A percentile compares a stretch with the other conserved stretches of the same genome.
phyloP scores from a whole-genome alignment of 495 filamentous ascomycete genomes.

The Lentithecium fluviatile region DNA sequence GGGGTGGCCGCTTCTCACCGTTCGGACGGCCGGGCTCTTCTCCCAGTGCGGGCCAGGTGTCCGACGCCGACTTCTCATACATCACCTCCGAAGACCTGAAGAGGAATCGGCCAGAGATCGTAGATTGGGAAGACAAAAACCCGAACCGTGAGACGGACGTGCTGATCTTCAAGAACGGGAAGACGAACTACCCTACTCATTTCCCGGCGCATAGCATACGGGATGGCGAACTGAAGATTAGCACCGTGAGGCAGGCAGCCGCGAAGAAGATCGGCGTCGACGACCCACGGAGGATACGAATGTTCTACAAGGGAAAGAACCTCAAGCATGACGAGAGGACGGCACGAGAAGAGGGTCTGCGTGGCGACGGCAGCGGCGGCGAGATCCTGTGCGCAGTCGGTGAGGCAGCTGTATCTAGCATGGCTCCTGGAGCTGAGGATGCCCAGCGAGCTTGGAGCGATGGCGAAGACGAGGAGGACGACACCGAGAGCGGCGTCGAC shows the following conservation, averaged over 20 bases:
- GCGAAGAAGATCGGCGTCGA: conserved; percentile 61
- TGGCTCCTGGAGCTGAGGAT: conserved; percentile 28
- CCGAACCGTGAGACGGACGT: conserved; percentile 64
- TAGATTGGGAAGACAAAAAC: conserved; percentile 37
- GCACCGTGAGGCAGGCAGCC: conserved; percentile 64
- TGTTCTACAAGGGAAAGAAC: conserved; percentile 80
- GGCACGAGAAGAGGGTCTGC: conserved; percentile 68
- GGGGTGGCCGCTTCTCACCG: conserved; percentile 49
- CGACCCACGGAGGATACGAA: conserved; percentile 61
- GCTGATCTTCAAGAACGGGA: conserved; percentile 69
- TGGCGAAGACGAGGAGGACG: conserved; percentile 51
- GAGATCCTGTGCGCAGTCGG: conserved; percentile 69
- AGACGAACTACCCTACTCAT: conserved; percentile 68
- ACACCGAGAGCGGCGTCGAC: conserved; percentile 33
- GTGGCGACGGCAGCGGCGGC: conserved; percentile 63
- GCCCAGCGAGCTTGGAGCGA: conserved; percentile 43
- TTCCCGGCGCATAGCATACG: conserved; percentile 82
- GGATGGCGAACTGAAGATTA: conserved; percentile 68
- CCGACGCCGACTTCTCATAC: conserved; percentile 78
- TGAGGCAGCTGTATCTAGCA: conserved; percentile 38
- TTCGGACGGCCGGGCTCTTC: conserved; percentile 50
- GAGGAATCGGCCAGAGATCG: conserved; percentile 32
- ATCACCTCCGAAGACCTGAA: conserved; percentile 65
- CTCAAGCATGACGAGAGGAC: conserved; percentile 65
- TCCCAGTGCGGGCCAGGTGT: conserved; percentile 51